Evolutionary conservation across 768 basidiomycete species (phyloP), one percentile per base, ranked within the genome.

Genomic region (Termitomyces sp.): DNA sequence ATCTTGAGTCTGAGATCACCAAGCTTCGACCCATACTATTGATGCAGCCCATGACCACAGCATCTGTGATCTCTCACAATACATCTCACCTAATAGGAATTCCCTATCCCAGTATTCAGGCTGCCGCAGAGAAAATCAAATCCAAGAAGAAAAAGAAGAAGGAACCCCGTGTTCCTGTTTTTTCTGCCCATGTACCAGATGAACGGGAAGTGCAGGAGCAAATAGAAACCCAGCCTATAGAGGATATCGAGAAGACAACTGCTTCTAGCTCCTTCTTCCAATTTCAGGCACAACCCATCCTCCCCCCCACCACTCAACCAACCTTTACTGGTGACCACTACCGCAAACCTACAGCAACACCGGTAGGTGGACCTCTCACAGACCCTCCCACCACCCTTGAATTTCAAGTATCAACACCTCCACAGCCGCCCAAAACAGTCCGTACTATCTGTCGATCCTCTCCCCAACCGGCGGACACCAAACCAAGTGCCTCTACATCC

Each of bases 21-120:
- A 81, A 82, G 60, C 77, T 92, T 33, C 82, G 83, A 48, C 90
- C 90, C 0, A 69, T 90, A 36, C 76, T 92, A 46, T 72, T 89
- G 15, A 82, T 89, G 79, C 83, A 86, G 49, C 82, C 86, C 20
- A 74, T 71, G 22, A 62, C 73, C 41, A 52, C 60, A 44, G 49
- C 45, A 45, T 37, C 62, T 34, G 70, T 60, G 52, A 64, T 61
- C 54, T 62, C 51, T 33, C 66, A 54, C 62, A 62, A 65, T 18
- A 61, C 66, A 41, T 57, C 66, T 31, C 64, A 63, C 61, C 62
- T 69, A 26, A 54, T 66, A 4, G 62, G 63, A 28, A 53, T 70
- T 9, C 63, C 69, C 7, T 72, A 65, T 53, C 67, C 70, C 9
- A 68, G 64, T 49, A 45, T 67, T 12, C 63, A 62, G 42, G 50